Evolutionary conservation across 2,329 filamentous ascomycete genomes (phyloP).

Genomic region (Monosporascus cannonballus): DNA sequence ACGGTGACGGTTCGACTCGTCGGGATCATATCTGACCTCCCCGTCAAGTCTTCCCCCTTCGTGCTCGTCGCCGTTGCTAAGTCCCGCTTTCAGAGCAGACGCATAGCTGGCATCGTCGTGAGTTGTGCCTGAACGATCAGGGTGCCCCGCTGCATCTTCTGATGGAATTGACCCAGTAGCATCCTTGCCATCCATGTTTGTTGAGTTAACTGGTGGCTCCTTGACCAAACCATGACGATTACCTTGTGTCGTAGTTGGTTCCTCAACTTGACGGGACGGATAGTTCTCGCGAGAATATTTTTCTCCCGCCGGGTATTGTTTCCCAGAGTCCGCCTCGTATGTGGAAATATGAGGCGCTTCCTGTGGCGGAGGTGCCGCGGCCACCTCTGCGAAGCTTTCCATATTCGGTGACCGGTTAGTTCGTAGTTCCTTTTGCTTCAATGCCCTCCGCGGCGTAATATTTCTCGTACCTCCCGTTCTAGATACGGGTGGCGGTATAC

Average conservation of each 20-base stretch:
- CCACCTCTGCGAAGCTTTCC: not conserved
- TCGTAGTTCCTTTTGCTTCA: not conserved
- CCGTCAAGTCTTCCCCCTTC: not conserved
- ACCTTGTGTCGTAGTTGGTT: not conserved
- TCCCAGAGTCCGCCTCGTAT: not conserved
- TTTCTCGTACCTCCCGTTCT: not conserved
- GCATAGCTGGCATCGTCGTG: conserved; percentile 8
- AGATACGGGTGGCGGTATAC: not conserved
- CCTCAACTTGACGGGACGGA: not conserved
- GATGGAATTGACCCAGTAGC: not conserved
- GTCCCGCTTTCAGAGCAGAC: conserved; percentile 10
- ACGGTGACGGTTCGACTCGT: conserved; percentile 2
- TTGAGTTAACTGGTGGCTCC: not conserved
- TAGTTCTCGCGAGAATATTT: not conserved
- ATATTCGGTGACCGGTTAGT: not conserved
- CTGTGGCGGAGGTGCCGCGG: not conserved
- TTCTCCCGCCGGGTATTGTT: too few relatives aligned
- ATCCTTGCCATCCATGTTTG: not conserved
- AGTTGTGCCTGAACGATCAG: conserved; percentile 1
- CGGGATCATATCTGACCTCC: not conserved
- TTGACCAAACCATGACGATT: not conserved
- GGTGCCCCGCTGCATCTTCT: conserved; percentile 2
- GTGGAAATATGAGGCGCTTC: not conserved
- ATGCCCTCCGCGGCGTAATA: not conserved
- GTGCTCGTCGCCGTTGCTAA: conserved; percentile 4